A percentile compares a stretch with the other conserved stretches of the same genome.
phyloP scores from a whole-genome alignment of 202 grass and related monocot species.

The Brachypodium distachyon region DNA sequence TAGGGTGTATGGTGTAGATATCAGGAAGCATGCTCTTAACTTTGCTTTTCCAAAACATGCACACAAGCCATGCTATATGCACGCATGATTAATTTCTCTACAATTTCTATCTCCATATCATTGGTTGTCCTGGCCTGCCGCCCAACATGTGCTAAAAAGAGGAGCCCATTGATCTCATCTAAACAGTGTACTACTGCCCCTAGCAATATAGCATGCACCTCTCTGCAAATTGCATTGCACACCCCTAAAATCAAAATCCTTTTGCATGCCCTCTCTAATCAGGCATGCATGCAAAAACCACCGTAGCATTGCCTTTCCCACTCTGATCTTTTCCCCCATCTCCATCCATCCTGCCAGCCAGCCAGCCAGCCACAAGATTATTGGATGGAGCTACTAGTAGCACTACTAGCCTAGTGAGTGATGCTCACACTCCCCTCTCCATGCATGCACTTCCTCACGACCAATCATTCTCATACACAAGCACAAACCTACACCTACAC shows the following conservation, averaged over 20 bases:
- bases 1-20: slow-evolving; percentile 7
- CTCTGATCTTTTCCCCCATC: slow-evolving; percentile 10
- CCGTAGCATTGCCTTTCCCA: too few species aligned
- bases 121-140: slow-evolving; percentile 28
- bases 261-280: too few species aligned
- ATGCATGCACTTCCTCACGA: slow-evolving; percentile 31
- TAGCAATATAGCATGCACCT: too few species aligned
- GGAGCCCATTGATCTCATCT: slow-evolving; percentile 18
- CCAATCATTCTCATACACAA: slow-evolving; percentile 31
- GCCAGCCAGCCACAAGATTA: slow-evolving; percentile 26
- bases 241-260: background rate
- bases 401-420: background rate
- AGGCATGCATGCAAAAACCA: too few species aligned
- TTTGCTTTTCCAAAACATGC: slow-evolving; percentile 2
- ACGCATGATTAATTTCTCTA: background rate
- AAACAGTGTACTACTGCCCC: background rate
- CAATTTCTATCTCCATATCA: background rate
- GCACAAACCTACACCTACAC: slow-evolving; percentile 33
- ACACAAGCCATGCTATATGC: too few species aligned
- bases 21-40: slow-evolving; percentile 22
- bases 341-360: slow-evolving; percentile 7
- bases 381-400: background rate
- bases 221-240: slow-evolving; percentile 30
- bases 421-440: slow-evolving; percentile 4
- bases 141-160: slow-evolving; percentile 29